A percentile compares a stretch with the other conserved stretches of the same genome.
Conservation (phyloP, 2,329 filamentous ascomycete genomes). For the Tolypocladium guangdongense region DNA sequence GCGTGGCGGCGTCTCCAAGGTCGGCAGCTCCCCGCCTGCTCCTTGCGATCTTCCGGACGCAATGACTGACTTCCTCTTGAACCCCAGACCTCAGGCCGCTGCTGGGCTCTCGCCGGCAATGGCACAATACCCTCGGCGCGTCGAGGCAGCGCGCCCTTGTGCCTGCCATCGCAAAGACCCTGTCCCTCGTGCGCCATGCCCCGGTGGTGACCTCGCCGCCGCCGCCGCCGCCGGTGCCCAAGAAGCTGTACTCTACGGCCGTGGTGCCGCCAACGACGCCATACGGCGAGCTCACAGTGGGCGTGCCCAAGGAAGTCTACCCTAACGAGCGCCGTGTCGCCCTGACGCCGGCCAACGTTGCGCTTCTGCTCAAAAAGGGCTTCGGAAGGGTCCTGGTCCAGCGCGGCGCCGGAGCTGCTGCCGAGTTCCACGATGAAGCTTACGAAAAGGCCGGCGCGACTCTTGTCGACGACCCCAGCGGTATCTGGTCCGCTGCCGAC, state of each 20-base stretch:
- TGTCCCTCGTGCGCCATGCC: constrained; percentile 29
- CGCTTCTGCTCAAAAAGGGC: constrained; percentile 74
- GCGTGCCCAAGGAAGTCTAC: constrained; percentile 70
- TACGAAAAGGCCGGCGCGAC: constrained; percentile 72
- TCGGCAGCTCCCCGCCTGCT: background rate
- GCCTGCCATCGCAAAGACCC: constrained; percentile 16
- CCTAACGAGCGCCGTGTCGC: constrained; percentile 73
- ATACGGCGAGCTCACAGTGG: constrained; percentile 63
- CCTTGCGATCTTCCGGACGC: background rate
- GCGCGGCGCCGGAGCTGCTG: constrained; percentile 64
- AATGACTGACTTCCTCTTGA: background rate
- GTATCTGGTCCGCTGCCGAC: constrained; percentile 65
- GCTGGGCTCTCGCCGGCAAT: constrained; percentile 20
- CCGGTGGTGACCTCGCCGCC: constrained; percentile 19
- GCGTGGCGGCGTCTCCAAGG: constrained; percentile 13
- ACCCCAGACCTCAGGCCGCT: constrained; percentile 9
- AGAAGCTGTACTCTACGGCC: constrained; percentile 27
- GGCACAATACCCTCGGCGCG: constrained; percentile 24
- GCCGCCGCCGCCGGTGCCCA: constrained; percentile 7
- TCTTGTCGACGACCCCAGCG: constrained; percentile 53
- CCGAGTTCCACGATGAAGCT: constrained; percentile 66
- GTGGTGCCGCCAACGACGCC: constrained; percentile 39
- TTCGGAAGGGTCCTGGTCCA: constrained; percentile 69
- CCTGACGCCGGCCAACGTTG: constrained; percentile 73
- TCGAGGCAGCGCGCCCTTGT: constrained; percentile 17